Percentiles rank a stretch among this genome's conserved stretches.
phyloP scores from a whole-genome alignment of 1,284 basidiomycete species.

The Rhodotorula sp. region DNA sequence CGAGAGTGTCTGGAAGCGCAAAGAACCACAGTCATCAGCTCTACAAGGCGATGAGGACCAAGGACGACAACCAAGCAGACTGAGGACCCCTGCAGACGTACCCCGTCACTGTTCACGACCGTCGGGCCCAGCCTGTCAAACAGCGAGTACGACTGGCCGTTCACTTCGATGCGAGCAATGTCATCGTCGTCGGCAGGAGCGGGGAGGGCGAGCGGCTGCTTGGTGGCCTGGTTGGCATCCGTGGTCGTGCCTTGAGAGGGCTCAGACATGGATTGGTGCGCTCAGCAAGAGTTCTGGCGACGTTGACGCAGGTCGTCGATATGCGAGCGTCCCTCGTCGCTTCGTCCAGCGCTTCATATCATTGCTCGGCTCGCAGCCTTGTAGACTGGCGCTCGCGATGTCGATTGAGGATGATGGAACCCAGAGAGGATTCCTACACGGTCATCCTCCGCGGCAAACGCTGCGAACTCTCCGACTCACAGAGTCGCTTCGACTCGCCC shows the following conservation, averaged over 20 bases:
- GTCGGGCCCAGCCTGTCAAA: conserved; percentile 33
- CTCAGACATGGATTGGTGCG: background rate
- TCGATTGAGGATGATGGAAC: too few species aligned
- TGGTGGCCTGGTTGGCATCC: background rate
- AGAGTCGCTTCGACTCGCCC: background rate
- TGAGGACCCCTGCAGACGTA: background rate
- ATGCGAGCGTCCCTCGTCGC: too few species aligned
- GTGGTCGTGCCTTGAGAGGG: background rate
- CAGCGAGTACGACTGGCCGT: conserved; percentile 19
- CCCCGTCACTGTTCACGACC: conserved; percentile 32
- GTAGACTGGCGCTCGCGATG: too few species aligned
- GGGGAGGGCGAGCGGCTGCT: conserved; percentile 23
- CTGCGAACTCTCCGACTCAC: background rate
- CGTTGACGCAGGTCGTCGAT: too few species aligned
- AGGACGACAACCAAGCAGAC: background rate
- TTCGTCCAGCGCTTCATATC: too few species aligned
- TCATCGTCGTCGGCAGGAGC: conserved; percentile 16
- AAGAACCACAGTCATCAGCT: background rate
- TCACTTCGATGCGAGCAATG: conserved; percentile 23
- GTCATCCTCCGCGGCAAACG: conserved; percentile 1
- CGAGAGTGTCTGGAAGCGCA: conserved; percentile 16
- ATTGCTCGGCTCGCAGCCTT: too few species aligned
- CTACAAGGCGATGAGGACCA: background rate
- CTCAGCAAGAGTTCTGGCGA: background rate
- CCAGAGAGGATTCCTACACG: background rate